Evolutionary conservation across 176 grass and related monocot genomes (phyloP).

Genomic region (Phyllostachys edulis): DNA sequence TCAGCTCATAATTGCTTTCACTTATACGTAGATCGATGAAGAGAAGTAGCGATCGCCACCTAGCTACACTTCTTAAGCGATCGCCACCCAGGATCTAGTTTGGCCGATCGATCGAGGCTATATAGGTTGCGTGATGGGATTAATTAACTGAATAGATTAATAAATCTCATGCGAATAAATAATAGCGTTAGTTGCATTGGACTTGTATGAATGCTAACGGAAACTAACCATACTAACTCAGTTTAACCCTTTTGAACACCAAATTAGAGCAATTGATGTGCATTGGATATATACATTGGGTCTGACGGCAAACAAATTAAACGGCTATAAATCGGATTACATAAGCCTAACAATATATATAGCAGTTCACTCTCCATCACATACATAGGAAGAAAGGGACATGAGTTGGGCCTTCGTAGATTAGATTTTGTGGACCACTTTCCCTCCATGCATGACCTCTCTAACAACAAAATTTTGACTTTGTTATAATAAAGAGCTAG

Average conservation of each 20-base stretch:
- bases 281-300: neutral
- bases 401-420: slow-evolving; percentile 40
- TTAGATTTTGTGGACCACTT: slow-evolving; percentile 62
- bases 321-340: slow-evolving; percentile 25
- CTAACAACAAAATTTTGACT: slow-evolving; percentile 44
- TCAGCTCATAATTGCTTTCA: neutral
- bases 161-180: neutral
- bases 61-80: too few species aligned
- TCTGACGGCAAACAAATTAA: slow-evolving; percentile 8
- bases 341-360: slow-evolving; percentile 3
- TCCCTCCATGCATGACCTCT: slow-evolving; percentile 37
- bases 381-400: slow-evolving; percentile 48
- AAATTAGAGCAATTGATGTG: neutral
- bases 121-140: neutral
- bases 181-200: too few species aligned
- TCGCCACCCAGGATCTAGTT: neutral
- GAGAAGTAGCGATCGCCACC: neutral
- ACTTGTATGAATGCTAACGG: too few species aligned
- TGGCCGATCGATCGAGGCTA: neutral
- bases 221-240: too few species aligned
- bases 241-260: too few species aligned
- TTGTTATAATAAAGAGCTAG: slow-evolving; percentile 23
- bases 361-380: slow-evolving; percentile 26
- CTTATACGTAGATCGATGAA: neutral
- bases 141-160: too few species aligned